phyloP scores from a whole-genome alignment of 768 basidiomycete genomes.

The Collybiopsis luxurians region DNA sequence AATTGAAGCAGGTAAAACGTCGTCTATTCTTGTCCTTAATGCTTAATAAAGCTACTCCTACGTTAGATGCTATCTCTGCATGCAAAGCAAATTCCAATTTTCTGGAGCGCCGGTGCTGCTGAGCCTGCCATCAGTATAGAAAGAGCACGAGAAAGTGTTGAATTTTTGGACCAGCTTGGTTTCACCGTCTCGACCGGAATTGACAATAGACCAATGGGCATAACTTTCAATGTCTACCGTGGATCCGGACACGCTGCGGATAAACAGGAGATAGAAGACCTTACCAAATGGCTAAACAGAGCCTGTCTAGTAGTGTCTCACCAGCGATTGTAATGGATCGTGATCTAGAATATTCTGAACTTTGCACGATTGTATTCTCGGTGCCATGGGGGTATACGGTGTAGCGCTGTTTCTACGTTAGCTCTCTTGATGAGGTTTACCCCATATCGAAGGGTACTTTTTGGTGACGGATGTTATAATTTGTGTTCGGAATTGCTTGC shows the following conservation, averaged over 20 bases:
- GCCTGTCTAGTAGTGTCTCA: too few species aligned
- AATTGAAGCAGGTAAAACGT: constrained; percentile 71
- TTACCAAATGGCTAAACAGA: constrained; percentile 53
- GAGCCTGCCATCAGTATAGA: constrained; percentile 70
- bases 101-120: constrained; percentile 80
- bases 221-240: constrained; percentile 65
- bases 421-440: too few species aligned
- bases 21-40: constrained; percentile 8
- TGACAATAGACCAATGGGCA: constrained; percentile 33
- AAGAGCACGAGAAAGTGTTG: constrained; percentile 26
- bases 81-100: constrained; percentile 43
- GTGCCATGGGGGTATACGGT: too few species aligned
- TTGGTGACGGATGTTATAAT: too few species aligned
- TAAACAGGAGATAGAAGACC: constrained; percentile 62
- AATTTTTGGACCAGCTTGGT: not conserved
- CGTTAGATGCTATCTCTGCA: not conserved
- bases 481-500: too few species aligned
- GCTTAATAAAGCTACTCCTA: too few species aligned
- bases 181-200: not conserved
- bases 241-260: constrained; percentile 66
- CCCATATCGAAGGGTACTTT: too few species aligned
- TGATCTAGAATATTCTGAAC: too few species aligned
- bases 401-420: too few species aligned
- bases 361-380: too few species aligned
- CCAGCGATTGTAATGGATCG: too few species aligned